A percentile compares a stretch with the other conserved stretches of the same genome.
These are phyloP conservation scores for Calocera cornea DNA, from an alignment of 768 basidiomycete species.

Conservation along the genomic window DNA sequence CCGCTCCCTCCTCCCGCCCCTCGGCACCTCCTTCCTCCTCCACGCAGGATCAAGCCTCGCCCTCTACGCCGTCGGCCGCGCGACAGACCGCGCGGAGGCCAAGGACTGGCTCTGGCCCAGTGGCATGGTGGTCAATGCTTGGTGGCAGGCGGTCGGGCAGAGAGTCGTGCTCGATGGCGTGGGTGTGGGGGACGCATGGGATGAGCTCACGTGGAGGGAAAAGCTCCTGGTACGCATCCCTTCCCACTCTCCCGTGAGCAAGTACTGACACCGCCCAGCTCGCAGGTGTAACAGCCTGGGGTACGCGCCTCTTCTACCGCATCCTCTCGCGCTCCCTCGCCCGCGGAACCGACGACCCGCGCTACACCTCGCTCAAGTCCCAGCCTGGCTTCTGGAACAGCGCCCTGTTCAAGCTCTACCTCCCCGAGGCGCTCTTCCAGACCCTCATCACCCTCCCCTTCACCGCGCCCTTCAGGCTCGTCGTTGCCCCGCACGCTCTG, in stretches of 20 bases:
- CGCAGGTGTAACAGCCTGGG: slow-evolving; percentile 17
- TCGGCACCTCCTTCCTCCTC: slow-evolving; percentile 9
- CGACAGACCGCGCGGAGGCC: slow-evolving; percentile 10
- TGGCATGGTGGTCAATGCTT: slow-evolving; percentile 15
- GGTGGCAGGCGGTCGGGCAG: slow-evolving; percentile 14
- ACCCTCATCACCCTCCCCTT: slow-evolving; percentile 17
- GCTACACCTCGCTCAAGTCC: slow-evolving; percentile 12
- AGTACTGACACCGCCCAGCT: neutral
- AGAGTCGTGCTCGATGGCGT: slow-evolving; percentile 7
- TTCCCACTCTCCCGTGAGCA: neutral
- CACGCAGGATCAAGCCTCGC: slow-evolving; percentile 15
- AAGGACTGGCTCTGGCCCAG: slow-evolving; percentile 18
- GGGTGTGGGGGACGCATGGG: slow-evolving; percentile 8
- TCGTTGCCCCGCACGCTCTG: neutral
- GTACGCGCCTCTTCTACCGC: slow-evolving; percentile 11
- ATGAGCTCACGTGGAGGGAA: slow-evolving; percentile 12
- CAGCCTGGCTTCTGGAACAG: slow-evolving; percentile 13
- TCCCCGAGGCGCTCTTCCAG: slow-evolving; percentile 17
- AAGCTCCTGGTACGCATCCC: slow-evolving; percentile 8
- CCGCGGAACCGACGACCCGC: slow-evolving; percentile 15
- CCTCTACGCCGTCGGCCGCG: slow-evolving; percentile 13
- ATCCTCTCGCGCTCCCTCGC: slow-evolving; percentile 6
- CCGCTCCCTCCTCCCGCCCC: slow-evolving; percentile 15
- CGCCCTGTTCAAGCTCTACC: slow-evolving; percentile 10
- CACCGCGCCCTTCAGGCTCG: slow-evolving; percentile 14